Conservation (phyloP, 2,329 filamentous ascomycete genomes). For the Claviceps sp. region DNA sequence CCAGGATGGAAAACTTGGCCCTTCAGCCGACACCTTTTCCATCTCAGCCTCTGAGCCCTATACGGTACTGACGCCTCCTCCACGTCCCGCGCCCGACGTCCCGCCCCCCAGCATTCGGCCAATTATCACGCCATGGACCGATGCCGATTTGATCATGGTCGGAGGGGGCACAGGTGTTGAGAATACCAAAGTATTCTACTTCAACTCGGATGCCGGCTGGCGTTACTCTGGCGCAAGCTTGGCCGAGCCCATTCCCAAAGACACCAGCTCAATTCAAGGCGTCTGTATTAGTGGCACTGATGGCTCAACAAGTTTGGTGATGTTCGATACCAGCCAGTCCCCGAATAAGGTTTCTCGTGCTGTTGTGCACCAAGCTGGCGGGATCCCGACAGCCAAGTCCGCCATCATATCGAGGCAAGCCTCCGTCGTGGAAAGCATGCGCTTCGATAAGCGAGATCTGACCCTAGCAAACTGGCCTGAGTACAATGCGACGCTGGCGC, state of each 20-base stretch:
- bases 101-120: constrained; percentile 36
- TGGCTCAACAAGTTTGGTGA: constrained; percentile 63
- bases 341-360: constrained; percentile 65
- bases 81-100: constrained; percentile 43
- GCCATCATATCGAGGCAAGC: constrained; percentile 23
- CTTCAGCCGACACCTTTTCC: constrained; percentile 63
- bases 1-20: constrained; percentile 40
- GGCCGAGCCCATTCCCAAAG: constrained; percentile 43
- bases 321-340: constrained; percentile 59
- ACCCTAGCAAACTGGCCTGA: constrained; percentile 55
- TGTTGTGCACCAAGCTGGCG: constrained; percentile 49
- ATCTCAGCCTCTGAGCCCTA: constrained; percentile 56
- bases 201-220: constrained; percentile 53
- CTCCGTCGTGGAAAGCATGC: constrained; percentile 20
- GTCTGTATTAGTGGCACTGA: constrained; percentile 59
- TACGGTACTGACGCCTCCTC: constrained; percentile 42
- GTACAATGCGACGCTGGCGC: constrained; percentile 66
- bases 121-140: constrained; percentile 61
- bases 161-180: constrained; percentile 45
- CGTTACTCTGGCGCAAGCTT: constrained; percentile 51
- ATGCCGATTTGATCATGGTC: constrained; percentile 56
- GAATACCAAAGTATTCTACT: constrained; percentile 56
- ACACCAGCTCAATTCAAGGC: constrained; percentile 42
- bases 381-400: constrained; percentile 36
- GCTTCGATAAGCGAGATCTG: constrained; percentile 25